Base-by-base conservation (phyloP, 2,329 filamentous ascomycete species). In the Aspergillus sp. region DNA sequence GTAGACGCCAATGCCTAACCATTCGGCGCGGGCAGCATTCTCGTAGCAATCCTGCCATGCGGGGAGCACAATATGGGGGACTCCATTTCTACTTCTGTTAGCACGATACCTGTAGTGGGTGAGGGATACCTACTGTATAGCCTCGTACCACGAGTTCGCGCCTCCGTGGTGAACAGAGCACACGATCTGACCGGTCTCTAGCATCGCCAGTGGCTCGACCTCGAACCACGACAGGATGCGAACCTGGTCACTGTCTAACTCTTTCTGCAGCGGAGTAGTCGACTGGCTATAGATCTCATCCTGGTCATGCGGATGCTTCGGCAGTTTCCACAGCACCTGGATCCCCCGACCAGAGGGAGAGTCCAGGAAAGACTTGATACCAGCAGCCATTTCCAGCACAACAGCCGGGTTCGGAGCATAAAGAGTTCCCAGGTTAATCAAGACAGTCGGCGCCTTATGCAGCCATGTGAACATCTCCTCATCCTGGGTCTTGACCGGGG, bases 401-500 rank as follows among this genome's bases (percentile, higher is more conserved):
- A 77, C 70, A 0, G 70, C 64, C 3, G 72, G 65, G 0, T 68
- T 64, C 4, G 73, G 64, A 0, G 62, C 64, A 47, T 70, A 66
- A 3, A 75, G 69, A 0, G 79, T 79, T 0, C 82, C 82, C 1
- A 83, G 66, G 58, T 80, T 82, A 35, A 84, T 71, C n/a, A 81
- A 73, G 0, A 84, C 66, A 0, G 79, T 82, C 2, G 78, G 77
- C 0, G 70, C 73, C 3, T 67, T 63, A 1, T 64, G 60, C 3
- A 83, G 68, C 82, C 81, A 84, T 1, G 45, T 44, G 1, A 67
- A 64, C 8, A 84, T 66, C n/a, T 75, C 71, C 0, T 75, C 69
- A 33, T 82, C 78, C 2, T 74, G 68, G 15, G 75, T 67, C 12
- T 65, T 47, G 0, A 81, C 69, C 0, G 74, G 56, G 0, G 62